Evolutionary conservation across 1,139 yeast species (phyloP).

Genomic region (Candida albicans): DNA sequence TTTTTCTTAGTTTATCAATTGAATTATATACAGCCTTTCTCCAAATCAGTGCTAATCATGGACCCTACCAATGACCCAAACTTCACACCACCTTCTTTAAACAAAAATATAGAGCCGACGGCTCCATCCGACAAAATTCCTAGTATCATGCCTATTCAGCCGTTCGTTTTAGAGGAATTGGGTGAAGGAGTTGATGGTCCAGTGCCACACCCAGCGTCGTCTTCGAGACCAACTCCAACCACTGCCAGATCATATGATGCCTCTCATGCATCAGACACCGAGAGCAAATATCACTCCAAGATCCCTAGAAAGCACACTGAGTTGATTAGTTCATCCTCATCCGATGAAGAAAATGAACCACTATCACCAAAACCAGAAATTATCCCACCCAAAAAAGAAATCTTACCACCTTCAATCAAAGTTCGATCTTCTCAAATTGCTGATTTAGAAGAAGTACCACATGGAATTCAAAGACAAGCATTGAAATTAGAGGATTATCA

Average conservation of each 20-base stretch:
- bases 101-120: constrained; percentile 62
- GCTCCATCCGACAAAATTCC: constrained; percentile 77
- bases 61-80: constrained; percentile 82
- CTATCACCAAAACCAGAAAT: background rate
- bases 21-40: background rate
- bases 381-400: constrained; percentile 11
- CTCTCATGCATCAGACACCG: constrained; percentile 10
- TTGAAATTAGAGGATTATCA: constrained; percentile 60
- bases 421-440: constrained; percentile 76
- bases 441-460: constrained; percentile 94
- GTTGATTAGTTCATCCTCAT: constrained; percentile 32
- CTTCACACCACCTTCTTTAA: constrained; percentile 69
- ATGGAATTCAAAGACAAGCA: constrained; percentile 88
- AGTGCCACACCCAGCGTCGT: constrained; percentile 50
- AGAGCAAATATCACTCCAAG: constrained; percentile 28
- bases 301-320: constrained; percentile 47
- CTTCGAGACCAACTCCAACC: constrained; percentile 10
- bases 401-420: constrained; percentile 46
- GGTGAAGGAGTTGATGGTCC: constrained; percentile 75
- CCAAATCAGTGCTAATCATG: constrained; percentile 38
- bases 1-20: background rate
- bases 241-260: constrained; percentile 10
- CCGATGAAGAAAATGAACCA: constrained; percentile 25
- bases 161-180: constrained; percentile 73
- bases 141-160: constrained; percentile 68